Evolutionary conservation across 768 basidiomycete species (phyloP).

Genomic region (Macrolepiota dolichaula): DNA sequence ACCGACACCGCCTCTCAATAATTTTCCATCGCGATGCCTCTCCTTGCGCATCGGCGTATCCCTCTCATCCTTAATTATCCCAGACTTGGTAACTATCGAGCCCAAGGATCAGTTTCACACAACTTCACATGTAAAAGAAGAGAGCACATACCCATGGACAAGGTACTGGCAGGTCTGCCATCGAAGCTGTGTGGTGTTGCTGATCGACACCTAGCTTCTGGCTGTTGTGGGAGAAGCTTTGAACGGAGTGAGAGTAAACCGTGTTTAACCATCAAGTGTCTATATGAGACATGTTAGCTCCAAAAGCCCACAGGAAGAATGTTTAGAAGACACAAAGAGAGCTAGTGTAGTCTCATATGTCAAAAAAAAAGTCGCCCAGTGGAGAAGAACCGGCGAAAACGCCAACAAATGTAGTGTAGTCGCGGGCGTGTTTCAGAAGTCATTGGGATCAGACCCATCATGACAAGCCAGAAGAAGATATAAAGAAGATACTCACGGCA

Average conservation of each 20-base stretch:
- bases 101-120: slow-evolving; percentile 1
- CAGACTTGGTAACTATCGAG: slow-evolving; percentile 33
- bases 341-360: not conserved
- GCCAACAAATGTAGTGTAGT: not conserved
- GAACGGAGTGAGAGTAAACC: slow-evolving; percentile 67
- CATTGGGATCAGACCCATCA: not conserved
- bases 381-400: not conserved
- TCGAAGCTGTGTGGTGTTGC: slow-evolving; percentile 13
- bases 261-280: slow-evolving; percentile 63
- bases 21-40: slow-evolving; percentile 58
- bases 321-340: not conserved
- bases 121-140: not conserved
- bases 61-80: slow-evolving; percentile 48
- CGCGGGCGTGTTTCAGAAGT: not conserved
- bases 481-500: slow-evolving; percentile 49
- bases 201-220: slow-evolving; percentile 20
- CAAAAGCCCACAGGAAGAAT: not conserved
- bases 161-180: slow-evolving; percentile 29
- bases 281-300: slow-evolving; percentile 19
- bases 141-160: slow-evolving; percentile 29
- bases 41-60: slow-evolving; percentile 55
- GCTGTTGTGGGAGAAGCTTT: slow-evolving; percentile 45
- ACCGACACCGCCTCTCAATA: slow-evolving; percentile 61
- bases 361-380: not conserved
- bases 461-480: slow-evolving; percentile 7